Evolutionary conservation across 2,329 filamentous ascomycete genomes (phyloP).

Genomic region (Exophiala sp.): DNA sequence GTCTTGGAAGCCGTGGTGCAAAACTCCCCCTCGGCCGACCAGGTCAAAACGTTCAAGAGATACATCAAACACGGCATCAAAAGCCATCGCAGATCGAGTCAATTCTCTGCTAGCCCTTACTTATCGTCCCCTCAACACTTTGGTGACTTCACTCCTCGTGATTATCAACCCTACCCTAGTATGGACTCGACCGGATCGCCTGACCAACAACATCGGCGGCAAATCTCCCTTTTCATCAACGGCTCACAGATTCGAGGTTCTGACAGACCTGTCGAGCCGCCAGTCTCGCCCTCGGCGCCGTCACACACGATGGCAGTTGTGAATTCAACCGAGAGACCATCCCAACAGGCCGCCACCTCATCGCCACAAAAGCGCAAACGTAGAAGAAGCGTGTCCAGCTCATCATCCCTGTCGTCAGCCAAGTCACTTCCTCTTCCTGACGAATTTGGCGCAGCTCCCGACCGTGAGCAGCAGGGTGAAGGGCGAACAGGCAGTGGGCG

Average conservation of each 20-base stretch:
- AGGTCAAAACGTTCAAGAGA: slow-evolving; percentile 28
- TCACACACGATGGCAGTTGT: neutral
- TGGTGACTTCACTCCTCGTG: slow-evolving; percentile 9
- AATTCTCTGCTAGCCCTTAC: slow-evolving; percentile 20
- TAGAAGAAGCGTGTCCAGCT: slow-evolving; percentile 30
- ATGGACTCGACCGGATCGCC: slow-evolving; percentile 4
- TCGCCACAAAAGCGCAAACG: slow-evolving; percentile 21
- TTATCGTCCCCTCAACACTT: slow-evolving; percentile 14
- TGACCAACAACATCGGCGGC: neutral
- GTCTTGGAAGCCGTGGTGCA: slow-evolving; percentile 26
- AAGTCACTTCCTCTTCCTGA: slow-evolving; percentile 36
- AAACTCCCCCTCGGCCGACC: slow-evolving; percentile 23
- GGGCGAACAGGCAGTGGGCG: slow-evolving; percentile 10
- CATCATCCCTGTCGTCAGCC: slow-evolving; percentile 38
- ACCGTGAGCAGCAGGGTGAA: slow-evolving; percentile 9
- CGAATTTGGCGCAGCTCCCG: slow-evolving; percentile 30
- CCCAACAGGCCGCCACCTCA: slow-evolving; percentile 5
- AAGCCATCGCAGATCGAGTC: slow-evolving; percentile 17
- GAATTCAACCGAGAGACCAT: slow-evolving; percentile 2
- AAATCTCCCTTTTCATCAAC: slow-evolving; percentile 17
- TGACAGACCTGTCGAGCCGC: slow-evolving; percentile 1
- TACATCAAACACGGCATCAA: slow-evolving; percentile 29
- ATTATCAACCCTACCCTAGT: slow-evolving; percentile 3
- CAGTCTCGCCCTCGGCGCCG: slow-evolving; percentile 8
- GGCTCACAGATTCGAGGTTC: neutral